phyloP scores from a whole-genome alignment of 768 basidiomycete species.

The Piloderma croceum region DNA sequence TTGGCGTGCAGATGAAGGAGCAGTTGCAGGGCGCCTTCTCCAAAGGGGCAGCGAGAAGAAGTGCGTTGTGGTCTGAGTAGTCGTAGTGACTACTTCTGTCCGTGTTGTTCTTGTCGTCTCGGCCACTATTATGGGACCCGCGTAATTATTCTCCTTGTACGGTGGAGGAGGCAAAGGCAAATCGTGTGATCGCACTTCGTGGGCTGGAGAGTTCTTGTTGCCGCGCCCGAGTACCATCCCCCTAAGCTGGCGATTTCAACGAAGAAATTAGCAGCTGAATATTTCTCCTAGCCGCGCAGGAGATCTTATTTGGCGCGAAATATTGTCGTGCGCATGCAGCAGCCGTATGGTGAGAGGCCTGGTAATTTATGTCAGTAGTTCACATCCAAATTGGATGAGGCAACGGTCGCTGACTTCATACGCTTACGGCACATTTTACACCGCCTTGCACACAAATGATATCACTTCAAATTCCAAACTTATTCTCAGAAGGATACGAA shows the following conservation, averaged over 20 bases:
- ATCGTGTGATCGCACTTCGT: slow-evolving; percentile 19
- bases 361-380: too few relatives aligned
- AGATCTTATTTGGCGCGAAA: too few relatives aligned
- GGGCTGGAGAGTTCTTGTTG: slow-evolving; percentile 28
- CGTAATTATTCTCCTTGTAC: slow-evolving; percentile 23
- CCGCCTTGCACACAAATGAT: too few relatives aligned
- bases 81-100: slow-evolving; percentile 40
- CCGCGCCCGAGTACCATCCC: slow-evolving; percentile 34
- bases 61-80: slow-evolving; percentile 47
- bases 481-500: too few relatives aligned
- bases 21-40: slow-evolving; percentile 45
- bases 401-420: too few relatives aligned
- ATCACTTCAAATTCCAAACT: too few relatives aligned
- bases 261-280: neutral
- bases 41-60: slow-evolving; percentile 65
- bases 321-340: too few relatives aligned
- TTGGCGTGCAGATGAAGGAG: slow-evolving; percentile 26
- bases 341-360: too few relatives aligned
- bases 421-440: too few relatives aligned
- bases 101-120: slow-evolving; percentile 47
- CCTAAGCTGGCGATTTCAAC: slow-evolving; percentile 1
- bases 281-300: too few relatives aligned
- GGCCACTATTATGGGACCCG: slow-evolving; percentile 33
- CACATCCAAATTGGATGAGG: too few relatives aligned
- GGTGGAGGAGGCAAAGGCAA: slow-evolving; percentile 28